A percentile compares a stretch with the other conserved stretches of the same genome.
These are phyloP conservation scores for Boletus rufocinnamomeus DNA, from an alignment of 768 basidiomycete genomes.

Conservation along the genomic window DNA sequence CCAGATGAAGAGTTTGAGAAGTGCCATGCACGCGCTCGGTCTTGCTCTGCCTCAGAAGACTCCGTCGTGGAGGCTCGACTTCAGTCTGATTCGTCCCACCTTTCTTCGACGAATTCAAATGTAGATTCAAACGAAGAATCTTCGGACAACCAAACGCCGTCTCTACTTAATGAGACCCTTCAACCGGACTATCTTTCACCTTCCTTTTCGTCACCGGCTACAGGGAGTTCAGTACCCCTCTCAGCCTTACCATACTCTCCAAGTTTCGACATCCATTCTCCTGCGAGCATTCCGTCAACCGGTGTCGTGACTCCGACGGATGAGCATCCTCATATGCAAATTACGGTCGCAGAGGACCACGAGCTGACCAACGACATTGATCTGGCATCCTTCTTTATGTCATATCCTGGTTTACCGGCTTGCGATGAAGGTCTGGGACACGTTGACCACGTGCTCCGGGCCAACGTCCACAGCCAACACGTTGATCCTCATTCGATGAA, in stretches of 20 bases:
- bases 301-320: conserved; percentile 49
- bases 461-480: neutral
- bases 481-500: conserved; percentile 16
- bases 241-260: conserved; percentile 16
- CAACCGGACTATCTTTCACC: conserved; percentile 32
- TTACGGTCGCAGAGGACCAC: conserved; percentile 28
- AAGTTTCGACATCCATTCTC: conserved; percentile 25
- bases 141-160: conserved; percentile 1
- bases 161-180: conserved; percentile 8
- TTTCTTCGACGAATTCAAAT: conserved; percentile 2
- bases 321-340: conserved; percentile 39
- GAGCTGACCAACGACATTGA: conserved; percentile 42
- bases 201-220: conserved; percentile 34
- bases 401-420: conserved; percentile 30
- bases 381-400: conserved; percentile 43
- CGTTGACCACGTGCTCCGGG: conserved; percentile 7
- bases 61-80: conserved; percentile 6
- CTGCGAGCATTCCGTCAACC: conserved; percentile 34
- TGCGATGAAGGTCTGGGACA: conserved; percentile 18
- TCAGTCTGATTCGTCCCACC: conserved; percentile 5
- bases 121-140: conserved; percentile 8
- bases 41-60: conserved; percentile 19
- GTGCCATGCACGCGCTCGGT: conserved; percentile 25
- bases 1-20: conserved; percentile 31
- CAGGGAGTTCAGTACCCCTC: conserved; percentile 29